Conservation (phyloP, 2,329 filamentous ascomycete species). For the Colletotrichum brevisporum region DNA sequence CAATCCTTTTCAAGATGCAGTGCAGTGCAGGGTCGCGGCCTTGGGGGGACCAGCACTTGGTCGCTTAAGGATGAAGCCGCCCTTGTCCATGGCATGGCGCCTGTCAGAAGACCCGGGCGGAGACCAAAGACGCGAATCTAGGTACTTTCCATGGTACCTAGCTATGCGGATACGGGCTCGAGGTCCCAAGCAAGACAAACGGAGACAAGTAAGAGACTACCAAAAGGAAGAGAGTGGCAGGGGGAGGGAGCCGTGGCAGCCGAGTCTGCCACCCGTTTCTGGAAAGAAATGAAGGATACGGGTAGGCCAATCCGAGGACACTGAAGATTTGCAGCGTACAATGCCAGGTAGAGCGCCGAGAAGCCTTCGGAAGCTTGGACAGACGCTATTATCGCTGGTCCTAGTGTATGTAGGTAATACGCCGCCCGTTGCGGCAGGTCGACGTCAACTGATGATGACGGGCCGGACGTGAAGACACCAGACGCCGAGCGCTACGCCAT, state of each 20-base stretch:
- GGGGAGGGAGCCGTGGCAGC: conserved; percentile 23
- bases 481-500: not conserved
- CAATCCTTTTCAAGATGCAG: too few relatives aligned
- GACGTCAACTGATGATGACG: conserved; percentile 34
- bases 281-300: conserved; percentile 33
- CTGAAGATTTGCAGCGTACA: not conserved
- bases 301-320: conserved; percentile 27
- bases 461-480: conserved; percentile 13
- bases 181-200: conserved; percentile 4
- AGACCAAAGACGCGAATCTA: not conserved
- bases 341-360: not conserved
- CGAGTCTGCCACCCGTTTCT: conserved; percentile 20
- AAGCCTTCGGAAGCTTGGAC: conserved; percentile 5
- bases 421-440: conserved; percentile 13
- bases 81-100: conserved; percentile 19
- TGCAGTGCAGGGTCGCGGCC: too few relatives aligned
- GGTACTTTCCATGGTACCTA: not conserved
- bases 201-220: conserved; percentile 11
- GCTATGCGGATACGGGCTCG: conserved; percentile 1
- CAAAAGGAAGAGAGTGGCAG: conserved; percentile 4
- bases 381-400: not conserved
- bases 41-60: too few relatives aligned
- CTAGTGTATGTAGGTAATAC: not conserved
- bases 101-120: conserved; percentile 17
- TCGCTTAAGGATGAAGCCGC: too few relatives aligned